Base-by-base conservation (phyloP, 441 rosid species). In the Rhodomyrtus psidioides region DNA sequence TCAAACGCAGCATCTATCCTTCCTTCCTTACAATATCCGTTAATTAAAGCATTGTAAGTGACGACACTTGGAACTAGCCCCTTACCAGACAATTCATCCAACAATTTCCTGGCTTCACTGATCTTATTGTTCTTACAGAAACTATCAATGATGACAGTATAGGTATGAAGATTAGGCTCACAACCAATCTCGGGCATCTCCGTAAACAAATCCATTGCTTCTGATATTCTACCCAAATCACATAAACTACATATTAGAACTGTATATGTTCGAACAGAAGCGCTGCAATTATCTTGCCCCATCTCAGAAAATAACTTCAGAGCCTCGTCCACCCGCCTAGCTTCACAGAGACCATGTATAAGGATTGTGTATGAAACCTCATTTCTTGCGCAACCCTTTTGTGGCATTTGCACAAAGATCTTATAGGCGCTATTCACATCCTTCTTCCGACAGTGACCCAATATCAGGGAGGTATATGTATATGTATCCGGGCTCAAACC, bases 31-130 rank as follows among this genome's bases (percentile, higher is more conserved):
- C 95, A 94, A 82, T 95, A 95, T 85, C 98, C 98, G 65, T 93
- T 91, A 86, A 94, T 92, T 89, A 96, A 88, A 16, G 95, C 98
- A 92, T 96, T 96, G 85, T 95, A 96, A 44, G 98, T 94, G 86
- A 94, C 92, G 70, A 93, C 94, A 89, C 59, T 90, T 46, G 97
- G 97, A 89, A 89, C 88, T 84, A 93, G 84, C 88, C 95, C 91
- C 87, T 89, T 95, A 91, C 89, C 93, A 83, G 91, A 53, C 95
- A 95, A 91, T 60, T 87, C 91, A 89, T 85, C 89, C 44, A 95
- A 83, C 91, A 93, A 82, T 84, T 82, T 87, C 83, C 93, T 93
- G 17, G 94, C 93, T 58, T 94, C 94, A 82, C 91, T 90, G 84
- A 95, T 53, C 85, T 92, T 91, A 85, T 86, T 82, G 53, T 93